Evolutionary conservation across 805 yeast genomes (phyloP).

Genomic region (Kuraishia capsulata): DNA sequence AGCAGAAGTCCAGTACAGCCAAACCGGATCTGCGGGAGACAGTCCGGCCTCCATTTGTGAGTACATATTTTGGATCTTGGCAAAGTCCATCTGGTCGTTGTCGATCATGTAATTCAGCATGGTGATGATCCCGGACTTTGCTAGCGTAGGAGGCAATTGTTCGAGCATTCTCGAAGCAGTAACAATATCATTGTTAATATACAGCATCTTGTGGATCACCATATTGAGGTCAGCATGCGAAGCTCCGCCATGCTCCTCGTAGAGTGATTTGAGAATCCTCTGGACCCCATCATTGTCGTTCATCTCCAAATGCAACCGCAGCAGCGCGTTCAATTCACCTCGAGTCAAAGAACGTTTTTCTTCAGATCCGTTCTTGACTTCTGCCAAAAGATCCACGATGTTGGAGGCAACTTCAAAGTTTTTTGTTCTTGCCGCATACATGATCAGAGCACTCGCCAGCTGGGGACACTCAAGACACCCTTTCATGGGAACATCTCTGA

Average conservation of each 20-base stretch:
- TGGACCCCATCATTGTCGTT: slow-evolving; percentile 18
- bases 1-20: slow-evolving; percentile 19
- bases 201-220: slow-evolving; percentile 16
- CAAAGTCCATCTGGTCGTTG: slow-evolving; percentile 12
- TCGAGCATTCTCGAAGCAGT: slow-evolving; percentile 20
- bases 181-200: slow-evolving; percentile 4
- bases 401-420: slow-evolving; percentile 11
- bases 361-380: background rate
- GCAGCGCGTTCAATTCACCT: slow-evolving; percentile 20
- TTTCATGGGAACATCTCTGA: slow-evolving; percentile 21
- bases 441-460: slow-evolving; percentile 20
- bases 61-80: slow-evolving; percentile 14
- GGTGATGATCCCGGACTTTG: slow-evolving; percentile 17
- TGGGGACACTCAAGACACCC: slow-evolving; percentile 22
- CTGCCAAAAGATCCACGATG: background rate
- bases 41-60: slow-evolving; percentile 7
- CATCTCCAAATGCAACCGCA: slow-evolving; percentile 15
- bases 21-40: slow-evolving; percentile 11
- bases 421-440: slow-evolving; percentile 17
- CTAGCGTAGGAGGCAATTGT: slow-evolving; percentile 9
- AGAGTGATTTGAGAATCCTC: slow-evolving; percentile 18
- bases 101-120: slow-evolving; percentile 20
- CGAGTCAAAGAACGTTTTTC: slow-evolving; percentile 10
- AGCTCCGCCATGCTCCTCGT: slow-evolving; percentile 11
- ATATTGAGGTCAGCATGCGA: slow-evolving; percentile 20